These are phyloP conservation scores for Madurella fahalii DNA, from an alignment of 2,329 filamentous ascomycete species.

Conservation along the genomic window DNA sequence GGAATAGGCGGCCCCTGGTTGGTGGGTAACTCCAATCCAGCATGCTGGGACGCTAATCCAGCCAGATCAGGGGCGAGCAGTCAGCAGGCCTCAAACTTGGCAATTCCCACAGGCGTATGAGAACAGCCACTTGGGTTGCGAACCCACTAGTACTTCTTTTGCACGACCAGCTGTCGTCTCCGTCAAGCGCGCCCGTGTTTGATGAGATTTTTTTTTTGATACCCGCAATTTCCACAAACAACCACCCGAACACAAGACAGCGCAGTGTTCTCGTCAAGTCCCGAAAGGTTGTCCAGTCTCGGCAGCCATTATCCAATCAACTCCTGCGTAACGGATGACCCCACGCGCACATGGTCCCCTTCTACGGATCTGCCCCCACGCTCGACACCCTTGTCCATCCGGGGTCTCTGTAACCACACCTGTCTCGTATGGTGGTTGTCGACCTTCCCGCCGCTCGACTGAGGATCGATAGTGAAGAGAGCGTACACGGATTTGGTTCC, in stretches of 20 bases:
- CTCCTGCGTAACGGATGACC: not conserved
- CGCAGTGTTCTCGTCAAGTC: not conserved
- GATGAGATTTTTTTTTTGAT: not conserved
- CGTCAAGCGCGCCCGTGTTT: not conserved
- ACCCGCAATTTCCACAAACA: not conserved
- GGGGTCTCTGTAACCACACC: conserved; percentile 8
- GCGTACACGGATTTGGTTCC: too few species aligned
- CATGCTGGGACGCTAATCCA: not conserved
- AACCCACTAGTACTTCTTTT: not conserved
- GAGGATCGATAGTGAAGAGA: not conserved
- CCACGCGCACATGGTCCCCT: conserved; percentile 2
- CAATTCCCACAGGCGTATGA: not conserved
- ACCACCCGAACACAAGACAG: not conserved
- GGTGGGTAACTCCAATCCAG: not conserved
- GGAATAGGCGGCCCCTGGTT: not conserved
- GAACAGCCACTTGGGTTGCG: not conserved
- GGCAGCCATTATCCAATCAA: not conserved
- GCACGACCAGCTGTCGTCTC: not conserved
- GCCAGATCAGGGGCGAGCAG: too few species aligned
- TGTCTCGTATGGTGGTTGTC: not conserved
- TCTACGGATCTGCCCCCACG: conserved; percentile 5
- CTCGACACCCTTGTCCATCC: conserved; percentile 2
- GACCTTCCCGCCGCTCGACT: not conserved
- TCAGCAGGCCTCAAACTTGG: not conserved
- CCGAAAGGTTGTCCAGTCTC: not conserved